phyloP scores from a whole-genome alignment of 163 green algal genomes.

The Chlorella variabilis region DNA sequence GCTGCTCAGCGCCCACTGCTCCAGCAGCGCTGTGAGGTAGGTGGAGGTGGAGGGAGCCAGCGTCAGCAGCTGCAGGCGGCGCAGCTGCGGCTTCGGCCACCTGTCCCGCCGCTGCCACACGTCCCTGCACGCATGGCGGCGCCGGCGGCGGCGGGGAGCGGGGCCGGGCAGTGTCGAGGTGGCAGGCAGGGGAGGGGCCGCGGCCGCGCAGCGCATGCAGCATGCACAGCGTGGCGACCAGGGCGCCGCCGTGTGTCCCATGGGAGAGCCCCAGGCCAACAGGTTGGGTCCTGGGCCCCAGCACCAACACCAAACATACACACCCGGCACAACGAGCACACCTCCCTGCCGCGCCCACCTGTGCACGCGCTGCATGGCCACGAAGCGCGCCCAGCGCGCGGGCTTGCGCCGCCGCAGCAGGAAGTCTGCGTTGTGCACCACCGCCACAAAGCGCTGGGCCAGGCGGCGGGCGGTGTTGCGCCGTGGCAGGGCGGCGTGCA shows the following conservation, averaged over 20 bases:
- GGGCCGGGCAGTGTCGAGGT: no score
- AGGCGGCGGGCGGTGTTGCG: not conserved
- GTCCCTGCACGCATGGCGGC: not conserved
- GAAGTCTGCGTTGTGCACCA: not conserved
- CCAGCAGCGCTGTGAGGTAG: not conserved
- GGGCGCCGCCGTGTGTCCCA: no score
- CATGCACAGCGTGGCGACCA: no score
- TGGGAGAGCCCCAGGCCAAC: no score
- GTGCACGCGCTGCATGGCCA: not conserved
- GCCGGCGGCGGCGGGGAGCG: not conserved
- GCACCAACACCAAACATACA: no score
- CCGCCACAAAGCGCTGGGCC: constrained; percentile 1
- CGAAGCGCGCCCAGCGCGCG: not conserved
- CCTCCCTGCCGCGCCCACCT: not conserved
- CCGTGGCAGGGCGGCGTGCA: not conserved
- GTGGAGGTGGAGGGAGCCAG: not conserved
- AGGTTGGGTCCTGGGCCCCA: no score
- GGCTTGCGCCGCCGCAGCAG: not conserved
- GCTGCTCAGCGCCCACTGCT: not conserved
- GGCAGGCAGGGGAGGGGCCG: no score
- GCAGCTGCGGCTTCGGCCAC: not conserved
- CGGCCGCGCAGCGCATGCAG: no score
- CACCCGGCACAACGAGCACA: no score
- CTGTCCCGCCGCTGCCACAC: not conserved
- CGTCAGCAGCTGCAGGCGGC: not conserved